phyloP scores from a whole-genome alignment of 352 stramenopile species.

The Phytophthora hybrid region DNA sequence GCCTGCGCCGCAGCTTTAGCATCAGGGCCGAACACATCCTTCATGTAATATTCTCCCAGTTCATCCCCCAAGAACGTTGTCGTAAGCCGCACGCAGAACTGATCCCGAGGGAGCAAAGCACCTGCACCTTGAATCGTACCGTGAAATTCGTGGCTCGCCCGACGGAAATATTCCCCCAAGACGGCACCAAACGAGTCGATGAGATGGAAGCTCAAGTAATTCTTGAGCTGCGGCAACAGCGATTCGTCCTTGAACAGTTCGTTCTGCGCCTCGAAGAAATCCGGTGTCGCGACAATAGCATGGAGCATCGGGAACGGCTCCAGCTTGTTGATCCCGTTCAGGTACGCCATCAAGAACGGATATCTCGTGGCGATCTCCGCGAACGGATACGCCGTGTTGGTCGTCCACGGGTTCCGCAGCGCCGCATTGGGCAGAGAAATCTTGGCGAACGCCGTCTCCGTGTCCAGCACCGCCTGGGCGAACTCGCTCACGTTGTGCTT shows the following conservation, averaged over 20 bases:
- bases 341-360: constrained; percentile 59
- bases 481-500: constrained; percentile 50
- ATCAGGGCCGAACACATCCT: constrained; percentile 84
- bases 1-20: constrained; percentile 78
- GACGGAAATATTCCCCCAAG: constrained; percentile 66
- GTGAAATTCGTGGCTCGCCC: constrained; percentile 60
- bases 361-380: constrained; percentile 59
- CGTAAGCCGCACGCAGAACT: constrained; percentile 77
- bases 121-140: constrained; percentile 44
- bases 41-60: constrained; percentile 91
- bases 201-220: constrained; percentile 73
- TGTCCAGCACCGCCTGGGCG: constrained; percentile 53
- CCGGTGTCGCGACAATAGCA: constrained; percentile 57
- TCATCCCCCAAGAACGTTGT: constrained; percentile 87
- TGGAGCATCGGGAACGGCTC: constrained; percentile 47
- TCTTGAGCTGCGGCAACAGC: constrained; percentile 53
- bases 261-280: constrained; percentile 63
- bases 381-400: constrained; percentile 89
- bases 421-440: constrained; percentile 90
- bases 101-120: constrained; percentile 41
- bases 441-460: constrained; percentile 84
- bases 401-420: constrained; percentile 84
- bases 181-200: constrained; percentile 53
- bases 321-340: constrained; percentile 55
- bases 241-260: constrained; percentile 46